Percentiles rank a stretch among this genome's conserved stretches.
Evolutionary conservation across 441 rosid genomes (phyloP).

Genomic region (Euphorbia schlechtendalii): DNA sequence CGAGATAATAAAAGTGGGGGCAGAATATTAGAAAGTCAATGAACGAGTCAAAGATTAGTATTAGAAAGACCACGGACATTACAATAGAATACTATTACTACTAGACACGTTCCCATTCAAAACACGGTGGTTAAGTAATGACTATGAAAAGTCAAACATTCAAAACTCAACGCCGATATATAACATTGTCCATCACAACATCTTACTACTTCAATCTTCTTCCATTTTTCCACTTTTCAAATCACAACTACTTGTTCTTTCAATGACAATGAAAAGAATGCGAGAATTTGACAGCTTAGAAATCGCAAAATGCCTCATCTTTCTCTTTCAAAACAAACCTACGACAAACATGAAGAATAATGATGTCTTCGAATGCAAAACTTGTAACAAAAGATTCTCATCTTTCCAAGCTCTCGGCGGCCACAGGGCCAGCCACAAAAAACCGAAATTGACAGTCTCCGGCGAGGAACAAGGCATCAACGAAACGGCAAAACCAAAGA

Average conservation of each 20-base stretch:
- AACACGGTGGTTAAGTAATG: not conserved
- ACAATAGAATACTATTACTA: not conserved
- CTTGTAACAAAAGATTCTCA: slow-evolving; percentile 14
- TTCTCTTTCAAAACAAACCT: slow-evolving; percentile 25
- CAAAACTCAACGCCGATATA: slow-evolving; percentile 13
- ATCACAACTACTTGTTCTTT: no score
- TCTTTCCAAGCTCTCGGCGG: slow-evolving; percentile 15
- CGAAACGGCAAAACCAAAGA: not conserved
- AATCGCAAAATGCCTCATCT: slow-evolving; percentile 32
- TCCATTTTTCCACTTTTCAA: no score
- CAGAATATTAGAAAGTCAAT: not conserved
- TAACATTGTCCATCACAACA: not conserved
- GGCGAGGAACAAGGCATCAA: not conserved
- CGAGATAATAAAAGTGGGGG: no score
- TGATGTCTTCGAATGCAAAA: slow-evolving; percentile 9
- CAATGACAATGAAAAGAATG: slow-evolving; percentile 33
- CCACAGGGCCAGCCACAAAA: slow-evolving; percentile 17
- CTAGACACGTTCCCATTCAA: not conserved
- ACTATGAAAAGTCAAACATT: slow-evolving; percentile 12
- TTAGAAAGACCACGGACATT: slow-evolving; percentile 1
- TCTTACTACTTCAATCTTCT: no score
- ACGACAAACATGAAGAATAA: not conserved
- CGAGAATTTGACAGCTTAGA: slow-evolving; percentile 30
- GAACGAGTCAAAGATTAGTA: not conserved
- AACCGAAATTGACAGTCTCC: not conserved